Conservation (phyloP, 768 basidiomycete species). For the Auricularia sp. region DNA sequence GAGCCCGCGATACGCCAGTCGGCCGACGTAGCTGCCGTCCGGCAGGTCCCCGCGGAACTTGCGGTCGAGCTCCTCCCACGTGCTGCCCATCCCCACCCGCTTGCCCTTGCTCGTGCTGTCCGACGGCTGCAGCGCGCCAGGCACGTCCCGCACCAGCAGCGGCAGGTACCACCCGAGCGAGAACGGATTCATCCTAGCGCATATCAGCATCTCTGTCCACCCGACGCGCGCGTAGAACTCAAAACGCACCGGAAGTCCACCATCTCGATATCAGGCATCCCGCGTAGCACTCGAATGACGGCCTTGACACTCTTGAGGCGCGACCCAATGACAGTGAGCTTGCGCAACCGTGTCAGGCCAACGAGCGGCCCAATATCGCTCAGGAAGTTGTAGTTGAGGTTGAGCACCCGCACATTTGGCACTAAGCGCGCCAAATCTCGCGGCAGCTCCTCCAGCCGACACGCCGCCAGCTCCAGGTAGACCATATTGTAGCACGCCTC, state of each 20-base stretch:
- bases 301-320: conserved; percentile 66
- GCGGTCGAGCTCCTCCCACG: conserved; percentile 70
- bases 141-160: conserved; percentile 59
- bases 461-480: conserved; percentile 87
- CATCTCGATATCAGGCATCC: conserved; percentile 76
- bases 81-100: conserved; percentile 1
- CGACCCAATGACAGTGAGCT: conserved; percentile 75
- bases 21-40: conserved; percentile 76
- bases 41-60: conserved; percentile 87
- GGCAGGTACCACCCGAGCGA: conserved; percentile 95
- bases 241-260: conserved; percentile 74
- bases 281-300: conserved; percentile 59
- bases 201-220: background rate
- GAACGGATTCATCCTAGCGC: conserved; percentile 82
- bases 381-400: conserved; percentile 96
- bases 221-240: too few species aligned
- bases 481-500: conserved; percentile 81
- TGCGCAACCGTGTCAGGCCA: conserved; percentile 66
- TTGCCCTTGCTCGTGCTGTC: conserved; percentile 19
- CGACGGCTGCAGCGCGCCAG: conserved; percentile 57
- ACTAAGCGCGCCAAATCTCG: conserved; percentile 47
- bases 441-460: conserved; percentile 72
- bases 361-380: conserved; percentile 51
- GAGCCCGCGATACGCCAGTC: conserved; percentile 82
- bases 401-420: conserved; percentile 84